These are phyloP conservation scores for Asterella californica DNA, from an alignment of 225 moss, liverwort and hornwort genomes.

Conservation along the genomic window DNA sequence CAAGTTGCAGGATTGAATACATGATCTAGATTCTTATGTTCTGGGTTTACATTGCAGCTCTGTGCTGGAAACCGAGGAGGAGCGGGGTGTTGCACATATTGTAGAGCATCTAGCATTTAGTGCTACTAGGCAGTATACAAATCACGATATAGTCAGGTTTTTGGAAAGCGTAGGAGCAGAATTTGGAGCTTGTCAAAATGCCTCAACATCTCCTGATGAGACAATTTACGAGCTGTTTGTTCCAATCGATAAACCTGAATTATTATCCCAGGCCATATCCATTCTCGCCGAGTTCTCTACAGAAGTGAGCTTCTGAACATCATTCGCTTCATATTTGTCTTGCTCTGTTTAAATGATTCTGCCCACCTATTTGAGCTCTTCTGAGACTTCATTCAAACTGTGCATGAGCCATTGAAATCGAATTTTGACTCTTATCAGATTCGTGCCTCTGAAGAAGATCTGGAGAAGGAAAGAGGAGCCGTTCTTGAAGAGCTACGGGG, in stretches of 20 bases:
- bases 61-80: constrained; percentile 85
- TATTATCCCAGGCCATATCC: constrained; percentile 81
- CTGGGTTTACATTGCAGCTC: constrained; percentile 46
- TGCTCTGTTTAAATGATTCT: neutral
- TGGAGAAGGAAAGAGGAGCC: constrained; percentile 96
- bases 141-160: constrained; percentile 91
- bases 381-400: neutral
- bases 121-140: constrained; percentile 84
- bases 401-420: neutral
- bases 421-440: constrained; percentile 38
- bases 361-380: neutral
- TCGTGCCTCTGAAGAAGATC: constrained; percentile 88
- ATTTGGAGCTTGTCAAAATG: constrained; percentile 98
- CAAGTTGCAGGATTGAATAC: neutral
- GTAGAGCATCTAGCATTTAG: constrained; percentile 96
- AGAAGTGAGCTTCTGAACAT: constrained; percentile 46
- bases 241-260: constrained; percentile 90
- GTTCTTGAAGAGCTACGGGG: constrained; percentile 88
- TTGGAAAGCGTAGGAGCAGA: constrained; percentile 96
- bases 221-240: constrained; percentile 95
- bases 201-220: constrained; percentile 97
- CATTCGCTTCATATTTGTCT: neutral
- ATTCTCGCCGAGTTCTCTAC: constrained; percentile 96
- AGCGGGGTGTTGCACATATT: constrained; percentile 95
- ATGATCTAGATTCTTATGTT: neutral